A percentile compares a stretch with the other conserved stretches of the same genome.
phyloP scores from a whole-genome alignment of 2,329 filamentous ascomycete species.

The Neurospora crassa region DNA sequence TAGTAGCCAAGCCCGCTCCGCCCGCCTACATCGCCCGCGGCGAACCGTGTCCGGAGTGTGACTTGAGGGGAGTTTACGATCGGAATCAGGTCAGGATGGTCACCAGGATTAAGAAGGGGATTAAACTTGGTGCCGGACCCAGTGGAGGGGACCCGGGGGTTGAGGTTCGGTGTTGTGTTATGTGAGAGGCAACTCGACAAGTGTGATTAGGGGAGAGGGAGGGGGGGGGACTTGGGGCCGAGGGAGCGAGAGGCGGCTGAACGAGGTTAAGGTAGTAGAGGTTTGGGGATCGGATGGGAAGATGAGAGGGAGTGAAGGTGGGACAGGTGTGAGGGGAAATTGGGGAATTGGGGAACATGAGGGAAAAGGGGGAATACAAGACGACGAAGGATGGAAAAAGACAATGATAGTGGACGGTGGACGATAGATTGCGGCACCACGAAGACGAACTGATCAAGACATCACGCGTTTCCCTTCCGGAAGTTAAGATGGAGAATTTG shows the following conservation, averaged over 20 bases:
- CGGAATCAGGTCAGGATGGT: slow-evolving; percentile 38
- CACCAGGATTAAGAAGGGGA: slow-evolving; percentile 29
- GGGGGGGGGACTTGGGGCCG: not conserved
- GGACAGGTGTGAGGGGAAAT: no score
- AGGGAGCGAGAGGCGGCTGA: not conserved
- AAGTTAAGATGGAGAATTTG: not conserved
- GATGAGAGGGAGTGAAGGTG: not conserved
- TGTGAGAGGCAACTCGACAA: slow-evolving; percentile 22
- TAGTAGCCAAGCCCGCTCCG: slow-evolving; percentile 26
- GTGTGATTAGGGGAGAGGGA: not conserved
- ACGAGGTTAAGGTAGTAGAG: no score
- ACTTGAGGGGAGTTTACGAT: slow-evolving; percentile 33
- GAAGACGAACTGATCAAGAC: not conserved
- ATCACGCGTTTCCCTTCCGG: not conserved
- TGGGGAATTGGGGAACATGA: not conserved
- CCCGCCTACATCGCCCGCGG: slow-evolving; percentile 23
- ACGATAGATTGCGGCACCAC: not conserved
- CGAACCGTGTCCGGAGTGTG: slow-evolving; percentile 33
- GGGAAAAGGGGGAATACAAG: not conserved
- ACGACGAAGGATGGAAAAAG: not conserved
- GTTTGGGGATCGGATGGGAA: not conserved
- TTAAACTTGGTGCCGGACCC: slow-evolving; percentile 40
- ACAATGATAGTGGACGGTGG: not conserved
- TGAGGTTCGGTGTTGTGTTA: slow-evolving; percentile 24
- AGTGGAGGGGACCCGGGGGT: slow-evolving; percentile 27